These are phyloP conservation scores for Tanozyma kutaoensis DNA, from an alignment of 805 yeast genomes.

Conservation along the genomic window DNA sequence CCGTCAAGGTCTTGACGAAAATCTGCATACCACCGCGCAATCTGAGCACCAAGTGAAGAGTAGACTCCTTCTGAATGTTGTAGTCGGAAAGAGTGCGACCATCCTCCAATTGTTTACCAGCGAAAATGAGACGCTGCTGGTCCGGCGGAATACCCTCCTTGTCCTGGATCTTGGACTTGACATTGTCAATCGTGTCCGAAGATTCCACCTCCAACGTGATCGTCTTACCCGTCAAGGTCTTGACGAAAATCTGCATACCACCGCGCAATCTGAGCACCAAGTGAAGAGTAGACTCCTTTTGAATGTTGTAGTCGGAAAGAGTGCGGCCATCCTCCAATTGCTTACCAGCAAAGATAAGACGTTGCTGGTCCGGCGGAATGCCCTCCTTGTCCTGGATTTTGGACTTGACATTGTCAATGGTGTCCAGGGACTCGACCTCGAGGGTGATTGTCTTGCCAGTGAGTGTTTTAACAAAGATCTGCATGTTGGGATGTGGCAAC, in stretches of 20 bases:
- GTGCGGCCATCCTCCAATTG: conserved; percentile 3
- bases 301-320: conserved; percentile 7
- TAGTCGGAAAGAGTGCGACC: conserved; percentile 3
- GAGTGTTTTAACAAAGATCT: conserved; percentile 6
- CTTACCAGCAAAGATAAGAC: conserved; percentile 3
- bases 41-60: conserved; percentile 11
- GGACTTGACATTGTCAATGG: conserved; percentile 3
- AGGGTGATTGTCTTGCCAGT: conserved; percentile 12
- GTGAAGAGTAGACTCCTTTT: conserved; percentile 26
- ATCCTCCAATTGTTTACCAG: conserved; percentile 3
- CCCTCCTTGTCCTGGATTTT: conserved; percentile 10
- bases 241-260: conserved; percentile 22
- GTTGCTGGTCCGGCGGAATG: conserved; percentile 2
- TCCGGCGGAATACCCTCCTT: conserved; percentile 8
- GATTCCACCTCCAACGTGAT: conserved; percentile 6
- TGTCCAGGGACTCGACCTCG: conserved; percentile 3
- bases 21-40: conserved; percentile 35
- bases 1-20: conserved; percentile 38
- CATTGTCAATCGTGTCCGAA: conserved; percentile 3
- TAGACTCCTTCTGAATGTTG: conserved; percentile 27
- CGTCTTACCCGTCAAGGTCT: conserved; percentile 13
- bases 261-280: conserved; percentile 18
- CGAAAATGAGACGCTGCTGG: conserved; percentile 2
- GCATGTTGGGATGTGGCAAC: conserved; percentile 15
- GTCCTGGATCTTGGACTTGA: conserved; percentile 5